Conservation (phyloP, 202 grass and related monocot species). For the Dendrocalamus latiflorus region DNA sequence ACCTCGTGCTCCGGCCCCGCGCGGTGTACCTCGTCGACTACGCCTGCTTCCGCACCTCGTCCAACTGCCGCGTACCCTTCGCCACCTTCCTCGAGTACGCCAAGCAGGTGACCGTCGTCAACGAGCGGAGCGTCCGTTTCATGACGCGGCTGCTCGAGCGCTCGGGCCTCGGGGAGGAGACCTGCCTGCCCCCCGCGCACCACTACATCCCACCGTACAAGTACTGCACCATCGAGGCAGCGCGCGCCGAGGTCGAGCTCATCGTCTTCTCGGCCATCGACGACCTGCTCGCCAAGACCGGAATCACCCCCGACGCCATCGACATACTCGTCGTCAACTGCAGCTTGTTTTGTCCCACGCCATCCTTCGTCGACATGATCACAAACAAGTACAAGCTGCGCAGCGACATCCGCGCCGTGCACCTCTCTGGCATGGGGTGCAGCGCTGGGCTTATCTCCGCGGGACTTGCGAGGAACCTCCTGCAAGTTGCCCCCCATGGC, state of each 20-base stretch:
- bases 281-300: constrained; percentile 57
- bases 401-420: neutral
- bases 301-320: constrained; percentile 35
- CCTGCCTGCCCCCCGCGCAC: too few species aligned
- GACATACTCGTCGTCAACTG: constrained; percentile 87
- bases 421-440: constrained; percentile 11
- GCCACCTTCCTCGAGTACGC: constrained; percentile 41
- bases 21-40: constrained; percentile 53
- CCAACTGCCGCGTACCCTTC: constrained; percentile 18
- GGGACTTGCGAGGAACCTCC: neutral
- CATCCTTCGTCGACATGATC: neutral
- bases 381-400: constrained; percentile 1
- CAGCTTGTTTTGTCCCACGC: constrained; percentile 23
- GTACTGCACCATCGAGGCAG: too few species aligned
- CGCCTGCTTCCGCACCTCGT: constrained; percentile 31
- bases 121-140: neutral
- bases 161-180: too few species aligned
- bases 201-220: neutral
- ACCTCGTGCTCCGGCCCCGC: constrained; percentile 35
- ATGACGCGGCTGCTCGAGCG: neutral
- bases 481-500: neutral
- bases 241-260: too few species aligned
- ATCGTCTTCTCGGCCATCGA: constrained; percentile 64
- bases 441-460: neutral
- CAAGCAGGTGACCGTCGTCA: neutral